Percentiles rank a stretch among this genome's conserved stretches.
phyloP scores from a whole-genome alignment of 192 early-diverging fungal genomes.

The Paraglomus occultum region DNA sequence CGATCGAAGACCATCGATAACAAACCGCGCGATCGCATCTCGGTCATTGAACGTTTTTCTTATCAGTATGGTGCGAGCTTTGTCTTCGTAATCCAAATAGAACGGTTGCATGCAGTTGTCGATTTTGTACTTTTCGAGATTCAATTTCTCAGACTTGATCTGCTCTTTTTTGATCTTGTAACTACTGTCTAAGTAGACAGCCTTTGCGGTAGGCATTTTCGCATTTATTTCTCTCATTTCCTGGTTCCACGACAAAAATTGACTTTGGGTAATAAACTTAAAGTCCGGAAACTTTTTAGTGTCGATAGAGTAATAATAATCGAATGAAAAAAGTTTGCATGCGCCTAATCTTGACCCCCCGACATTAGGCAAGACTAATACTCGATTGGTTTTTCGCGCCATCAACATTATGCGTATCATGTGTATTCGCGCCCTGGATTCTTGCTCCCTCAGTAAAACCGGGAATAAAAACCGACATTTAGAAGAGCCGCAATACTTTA shows the following conservation, averaged over 20 bases:
- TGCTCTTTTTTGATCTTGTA: no score
- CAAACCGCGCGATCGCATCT: no score
- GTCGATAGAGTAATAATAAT: conserved; percentile 15
- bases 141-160: no score
- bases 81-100: no score
- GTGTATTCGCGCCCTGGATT: neutral
- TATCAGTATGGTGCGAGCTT: no score
- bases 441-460: neutral
- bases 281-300: neutral
- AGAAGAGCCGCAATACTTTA: conserved; percentile 13
- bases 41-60: no score
- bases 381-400: neutral
- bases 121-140: no score
- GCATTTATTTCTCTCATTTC: neutral
- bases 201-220: no score
- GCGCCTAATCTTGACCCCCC: neutral
- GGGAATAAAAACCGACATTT: conserved; percentile 26
- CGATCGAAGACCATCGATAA: no score
- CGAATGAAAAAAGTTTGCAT: neutral
- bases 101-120: no score
- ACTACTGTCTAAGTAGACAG: no score
- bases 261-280: neutral
- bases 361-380: conserved; percentile 1
- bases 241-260: neutral
- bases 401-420: neutral